Evolutionary conservation across 768 basidiomycete species (phyloP), one percentile per base, ranked within the genome.

Genomic region (Amanita rimosa): DNA sequence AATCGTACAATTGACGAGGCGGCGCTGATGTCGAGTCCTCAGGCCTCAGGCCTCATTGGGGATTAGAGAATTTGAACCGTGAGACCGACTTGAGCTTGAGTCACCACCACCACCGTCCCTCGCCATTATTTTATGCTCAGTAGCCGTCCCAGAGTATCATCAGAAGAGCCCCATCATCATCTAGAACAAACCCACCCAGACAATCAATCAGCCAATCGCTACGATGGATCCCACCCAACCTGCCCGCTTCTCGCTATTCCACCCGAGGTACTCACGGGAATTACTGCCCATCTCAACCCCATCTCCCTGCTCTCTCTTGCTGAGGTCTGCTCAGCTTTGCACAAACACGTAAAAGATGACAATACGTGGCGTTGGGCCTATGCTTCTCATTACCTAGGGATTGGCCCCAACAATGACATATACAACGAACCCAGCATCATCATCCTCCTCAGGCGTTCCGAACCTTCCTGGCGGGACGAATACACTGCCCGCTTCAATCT

Each of bases 281-380:
- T 90, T 65, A 85, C 86, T 8, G 73, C 84, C 7, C 78, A 79
- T 61, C 78, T 90, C 47, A 70, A 78, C 56, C 85, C 85, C 0
- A 71, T 67, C 1, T 70, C 77, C 3, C 74, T 92, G 29, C 59
- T 79, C 38, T 64, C 72, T 1, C 75, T 92, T 55, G 70, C 72
- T 17, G 59, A 64, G 54, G 77, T 81, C 51, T 74, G 72, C 63
- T 66, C 61, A 41, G 59, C 57, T 51, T 69, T 88, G 49, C 69
- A 73, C 59, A 67, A 72, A 53, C 86, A 88, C 72, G 66, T 88
- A 71, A 74, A 74, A 48, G 74, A 85, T 56, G 88, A 92, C 52
- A 81, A 77, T 57, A 89, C 85, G 31, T 92, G 88, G 88, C 72
- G 75, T 44, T 69, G 78, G 17, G 88, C 89, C 24, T 87, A 86